Evolutionary conservation across 2,329 filamentous ascomycete species (phyloP).

Genomic region (Colletotrichum musicola): DNA sequence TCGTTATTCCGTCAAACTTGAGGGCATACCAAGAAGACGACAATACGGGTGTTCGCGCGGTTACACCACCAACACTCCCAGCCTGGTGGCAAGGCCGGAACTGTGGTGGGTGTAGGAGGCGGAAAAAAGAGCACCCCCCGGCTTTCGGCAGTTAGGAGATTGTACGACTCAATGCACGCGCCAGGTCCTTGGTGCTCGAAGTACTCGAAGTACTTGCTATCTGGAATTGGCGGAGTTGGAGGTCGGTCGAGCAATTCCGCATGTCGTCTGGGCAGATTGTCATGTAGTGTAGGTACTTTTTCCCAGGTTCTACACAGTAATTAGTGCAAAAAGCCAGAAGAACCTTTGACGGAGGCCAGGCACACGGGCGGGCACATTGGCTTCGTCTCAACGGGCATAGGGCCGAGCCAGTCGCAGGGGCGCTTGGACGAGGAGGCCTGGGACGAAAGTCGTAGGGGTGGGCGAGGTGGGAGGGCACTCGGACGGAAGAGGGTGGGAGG

Average conservation of each 20-base stretch:
- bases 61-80: neutral
- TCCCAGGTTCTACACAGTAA: too few species aligned
- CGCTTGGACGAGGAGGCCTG: conserved; percentile 26
- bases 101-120: conserved; percentile 22
- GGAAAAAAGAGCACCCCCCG: conserved; percentile 3
- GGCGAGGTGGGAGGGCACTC: conserved; percentile 23
- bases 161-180: conserved; percentile 33
- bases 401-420: conserved; percentile 33
- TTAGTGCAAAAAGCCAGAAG: too few species aligned
- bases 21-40: conserved; percentile 25
- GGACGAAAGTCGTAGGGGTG: conserved; percentile 23
- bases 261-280: neutral
- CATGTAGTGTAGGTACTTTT: neutral
- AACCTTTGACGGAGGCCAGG: neutral
- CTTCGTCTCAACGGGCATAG: conserved; percentile 24
- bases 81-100: conserved; percentile 1
- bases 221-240: too few species aligned
- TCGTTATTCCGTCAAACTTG: conserved; percentile 13
- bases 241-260: neutral
- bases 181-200: conserved; percentile 19
- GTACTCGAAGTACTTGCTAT: neutral
- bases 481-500: conserved; percentile 11
- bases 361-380: neutral
- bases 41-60: conserved; percentile 5
- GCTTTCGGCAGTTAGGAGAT: conserved; percentile 25